Base-by-base conservation (phyloP, 139 green algal genomes). In the Asterochloris erici region DNA sequence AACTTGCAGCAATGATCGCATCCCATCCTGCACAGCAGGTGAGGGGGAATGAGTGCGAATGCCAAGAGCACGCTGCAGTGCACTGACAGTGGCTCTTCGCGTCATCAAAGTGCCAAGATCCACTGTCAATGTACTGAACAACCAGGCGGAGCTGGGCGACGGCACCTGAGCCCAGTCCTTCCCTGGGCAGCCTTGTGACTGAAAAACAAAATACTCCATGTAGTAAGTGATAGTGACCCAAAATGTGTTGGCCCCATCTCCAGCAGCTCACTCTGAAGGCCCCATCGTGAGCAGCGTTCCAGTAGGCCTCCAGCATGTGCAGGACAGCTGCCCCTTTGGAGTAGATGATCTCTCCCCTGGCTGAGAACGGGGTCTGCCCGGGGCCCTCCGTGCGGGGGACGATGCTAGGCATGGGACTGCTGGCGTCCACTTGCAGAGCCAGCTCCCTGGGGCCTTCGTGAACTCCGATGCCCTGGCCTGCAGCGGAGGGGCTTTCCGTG, bases 391-490 rank as follows among this genome's bases (percentile, higher is more conserved):
- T 38, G 17, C 21, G 23, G 12, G 85, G 79, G 12, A 85, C 75
- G 9, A 85, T 38, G 29, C 78, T 17, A 10, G 79, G 69, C 24
- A 29, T 68, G 16, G 63, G 19, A 76, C 79, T 74, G 23, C 79
- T 66, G 14, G 26, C 38, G 14, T 68, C 71, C 21, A 13, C 6
- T 0, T 1, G 0, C 70, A 85, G 79, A 0, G 83, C 75, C 28
- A 26, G 9, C 13, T 63, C 16, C 10, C 21, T 14, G 38, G 85
- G 85, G 2, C 79, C 82, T 19, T 89, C 85, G 38, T 89, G 85
- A 1, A 77, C 12, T 14, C 85, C 85, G 0, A 81, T 69, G 1
- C 19, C 47, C 26, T 62, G 68, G 70, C 61, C 78, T 82, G 63
- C 71, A 83, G 29, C 47, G 68, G 73, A 12, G n/a, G n/a, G n/a